Conservation (phyloP, 2,329 filamentous ascomycete genomes). For the Xylariaceae sp. region DNA sequence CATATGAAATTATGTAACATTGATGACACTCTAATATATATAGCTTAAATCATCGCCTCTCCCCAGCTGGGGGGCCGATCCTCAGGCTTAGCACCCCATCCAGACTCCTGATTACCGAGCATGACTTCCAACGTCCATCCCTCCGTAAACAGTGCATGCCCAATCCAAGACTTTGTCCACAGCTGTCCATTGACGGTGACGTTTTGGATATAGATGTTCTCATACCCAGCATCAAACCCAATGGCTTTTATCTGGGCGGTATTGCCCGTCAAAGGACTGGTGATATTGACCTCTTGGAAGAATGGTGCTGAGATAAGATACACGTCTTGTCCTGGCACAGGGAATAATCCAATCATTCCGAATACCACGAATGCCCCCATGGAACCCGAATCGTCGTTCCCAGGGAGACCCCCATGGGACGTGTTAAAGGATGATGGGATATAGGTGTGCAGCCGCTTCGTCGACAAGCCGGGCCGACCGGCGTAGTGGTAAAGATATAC, state of each 20-base stretch:
- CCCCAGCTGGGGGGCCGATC: slow-evolving; percentile 38
- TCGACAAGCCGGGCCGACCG: slow-evolving; percentile 55
- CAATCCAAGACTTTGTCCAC: slow-evolving; percentile 63
- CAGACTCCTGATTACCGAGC: slow-evolving; percentile 62
- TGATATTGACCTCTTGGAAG: slow-evolving; percentile 57
- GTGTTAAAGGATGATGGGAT: slow-evolving; percentile 64
- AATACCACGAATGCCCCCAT: slow-evolving; percentile 64
- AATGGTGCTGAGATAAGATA: slow-evolving; percentile 67
- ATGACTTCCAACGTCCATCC: slow-evolving; percentile 60
- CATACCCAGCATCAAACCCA: slow-evolving; percentile 59
- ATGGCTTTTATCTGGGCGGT: slow-evolving; percentile 57
- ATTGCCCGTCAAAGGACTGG: slow-evolving; percentile 55
- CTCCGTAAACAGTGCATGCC: slow-evolving; percentile 60
- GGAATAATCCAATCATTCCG: slow-evolving; percentile 64
- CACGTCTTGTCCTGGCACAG: slow-evolving; percentile 62
- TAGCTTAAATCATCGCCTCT: slow-evolving; percentile 7
- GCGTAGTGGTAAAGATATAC: slow-evolving; percentile 66
- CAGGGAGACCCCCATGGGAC: slow-evolving; percentile 57
- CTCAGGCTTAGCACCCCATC: slow-evolving; percentile 67
- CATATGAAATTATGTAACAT: no score
- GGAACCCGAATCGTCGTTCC: slow-evolving; percentile 66
- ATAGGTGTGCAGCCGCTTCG: slow-evolving; percentile 57
- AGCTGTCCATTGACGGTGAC: slow-evolving; percentile 56
- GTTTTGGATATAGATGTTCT: slow-evolving; percentile 60
- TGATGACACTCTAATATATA: not conserved